Percentiles rank a stretch among this genome's conserved stretches.
These are phyloP conservation scores for Solanum piurae DNA, from an alignment of 257 asterid genomes.

Conservation along the genomic window DNA sequence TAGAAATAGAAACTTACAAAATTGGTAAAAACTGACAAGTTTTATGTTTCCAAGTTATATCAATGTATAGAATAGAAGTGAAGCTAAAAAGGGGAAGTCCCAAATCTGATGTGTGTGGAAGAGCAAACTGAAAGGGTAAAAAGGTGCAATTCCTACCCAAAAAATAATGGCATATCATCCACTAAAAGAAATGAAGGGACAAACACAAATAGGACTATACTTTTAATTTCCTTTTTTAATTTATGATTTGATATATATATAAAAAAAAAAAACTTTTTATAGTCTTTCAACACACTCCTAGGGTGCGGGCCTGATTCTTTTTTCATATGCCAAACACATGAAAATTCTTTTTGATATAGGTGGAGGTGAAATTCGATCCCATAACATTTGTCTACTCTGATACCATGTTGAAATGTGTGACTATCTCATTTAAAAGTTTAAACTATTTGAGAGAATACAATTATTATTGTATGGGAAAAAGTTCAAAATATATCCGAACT, in stretches of 20 bases:
- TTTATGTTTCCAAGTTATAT: slow-evolving; percentile 18
- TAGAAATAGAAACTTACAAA: slow-evolving; percentile 27
- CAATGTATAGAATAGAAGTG: slow-evolving; percentile 13
- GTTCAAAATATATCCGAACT: no score
- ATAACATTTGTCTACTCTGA: no score
- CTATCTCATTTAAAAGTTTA: no score
- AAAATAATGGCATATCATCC: neutral
- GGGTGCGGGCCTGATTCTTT: neutral
- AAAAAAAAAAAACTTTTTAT: no score
- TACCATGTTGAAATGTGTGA: no score
- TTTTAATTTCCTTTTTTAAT: neutral
- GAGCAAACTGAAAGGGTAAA: slow-evolving; percentile 1
- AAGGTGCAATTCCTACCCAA: slow-evolving; percentile 13
- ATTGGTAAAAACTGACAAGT: slow-evolving; percentile 37
- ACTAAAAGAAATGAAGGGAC: neutral
- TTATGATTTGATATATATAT: neutral
- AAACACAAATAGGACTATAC: neutral
- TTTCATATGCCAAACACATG: no score
- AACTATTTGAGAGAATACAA: no score
- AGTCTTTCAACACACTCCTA: neutral
- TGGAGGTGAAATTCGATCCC: no score
- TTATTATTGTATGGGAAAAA: no score
- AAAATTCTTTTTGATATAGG: no score
- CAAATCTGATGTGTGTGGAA: slow-evolving; percentile 19
- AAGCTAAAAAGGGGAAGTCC: slow-evolving; percentile 30